Evolutionary conservation across 352 stramenopile genomes (phyloP), one percentile per base, ranked within the genome.

Genomic region (Peronospora tabacina): DNA sequence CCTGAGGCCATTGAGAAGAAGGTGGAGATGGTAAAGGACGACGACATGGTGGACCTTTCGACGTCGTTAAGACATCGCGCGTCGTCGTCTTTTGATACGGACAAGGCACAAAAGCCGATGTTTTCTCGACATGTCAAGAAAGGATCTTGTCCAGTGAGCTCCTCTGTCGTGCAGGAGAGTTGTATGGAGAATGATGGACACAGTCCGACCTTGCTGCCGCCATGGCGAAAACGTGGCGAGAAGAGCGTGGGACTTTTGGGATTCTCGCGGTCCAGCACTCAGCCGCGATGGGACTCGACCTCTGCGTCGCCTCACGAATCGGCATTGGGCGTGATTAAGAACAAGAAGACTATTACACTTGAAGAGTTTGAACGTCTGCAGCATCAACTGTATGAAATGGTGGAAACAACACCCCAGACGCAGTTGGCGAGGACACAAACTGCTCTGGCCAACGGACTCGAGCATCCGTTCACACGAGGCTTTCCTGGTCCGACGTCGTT

Each of bases 311-410:
- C 72, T 2, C 58, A 68, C 19, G 70, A 80, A 35, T 85, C 75
- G 15, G 72, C 76, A 7, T 43, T 76, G 20, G 50, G 72, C 8
- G 66, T 80, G 43, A 82, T 89, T 44, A 87, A 87, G 49, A 72
- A 85, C 53, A 77, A 81, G 55, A 88, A 88, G 48, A 69, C 73
- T 0, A 91, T 91, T 30, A 82, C 66, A 2, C 78, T 78, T 32
- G 75, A 88, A 40, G 80, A 91, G 38, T 89, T 85, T 43, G 72
- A 91, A 45, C 66, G 68, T 0, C 58, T 91, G 28, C 71, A 80
- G 51, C 68, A 64, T 15, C 72, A 88, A 46, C 59, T 89, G 28
- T 72, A 71, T 22, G 71, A 72, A 19, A 61, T 87, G 43, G 75
- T 89, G n/a, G 75, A 87, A 38, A 57, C 72, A 9, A 86, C 70